Percentiles rank a stretch among this genome's conserved stretches.
Conservation (phyloP, 202 grass and related monocot species). For the Schoenoplectus tabernaemontani region DNA sequence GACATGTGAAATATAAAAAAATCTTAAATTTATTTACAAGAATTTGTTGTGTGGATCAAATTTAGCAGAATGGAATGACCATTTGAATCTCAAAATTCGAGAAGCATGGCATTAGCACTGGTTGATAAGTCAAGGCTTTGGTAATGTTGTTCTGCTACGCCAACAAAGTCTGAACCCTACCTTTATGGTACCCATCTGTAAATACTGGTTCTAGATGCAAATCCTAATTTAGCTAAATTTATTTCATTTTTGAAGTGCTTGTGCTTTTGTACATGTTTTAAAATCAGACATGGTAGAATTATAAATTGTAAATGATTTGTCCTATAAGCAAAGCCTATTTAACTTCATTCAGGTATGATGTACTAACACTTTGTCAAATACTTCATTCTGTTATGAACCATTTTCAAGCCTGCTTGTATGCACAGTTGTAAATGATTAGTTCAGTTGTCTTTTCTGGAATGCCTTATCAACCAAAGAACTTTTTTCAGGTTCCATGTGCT, state of each 20-base stretch:
- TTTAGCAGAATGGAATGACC: not conserved
- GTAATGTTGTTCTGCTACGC: not conserved
- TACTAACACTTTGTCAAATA: not conserved
- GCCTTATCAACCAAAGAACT: not conserved
- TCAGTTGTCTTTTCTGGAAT: not conserved
- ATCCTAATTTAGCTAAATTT: not conserved
- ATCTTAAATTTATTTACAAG: no score
- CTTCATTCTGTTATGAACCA: not conserved
- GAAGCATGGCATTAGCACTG: not conserved
- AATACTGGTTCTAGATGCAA: not conserved
- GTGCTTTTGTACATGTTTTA: not conserved
- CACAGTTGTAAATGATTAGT: not conserved
- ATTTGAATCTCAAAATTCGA: not conserved
- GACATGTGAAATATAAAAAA: no score
- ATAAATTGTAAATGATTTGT: no score
- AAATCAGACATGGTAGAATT: not conserved
- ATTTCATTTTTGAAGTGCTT: not conserved
- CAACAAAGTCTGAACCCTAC: no score
- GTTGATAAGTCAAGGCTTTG: not conserved
- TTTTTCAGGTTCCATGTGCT: slow-evolving; percentile 51
- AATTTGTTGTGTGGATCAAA: no score
- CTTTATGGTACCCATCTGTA: no score
- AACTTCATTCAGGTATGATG: not conserved
- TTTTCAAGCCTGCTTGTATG: not conserved
- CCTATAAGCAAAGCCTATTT: not conserved